Base-by-base conservation (phyloP, 139 green algal genomes). In the Dunaliella primolecta region DNA sequence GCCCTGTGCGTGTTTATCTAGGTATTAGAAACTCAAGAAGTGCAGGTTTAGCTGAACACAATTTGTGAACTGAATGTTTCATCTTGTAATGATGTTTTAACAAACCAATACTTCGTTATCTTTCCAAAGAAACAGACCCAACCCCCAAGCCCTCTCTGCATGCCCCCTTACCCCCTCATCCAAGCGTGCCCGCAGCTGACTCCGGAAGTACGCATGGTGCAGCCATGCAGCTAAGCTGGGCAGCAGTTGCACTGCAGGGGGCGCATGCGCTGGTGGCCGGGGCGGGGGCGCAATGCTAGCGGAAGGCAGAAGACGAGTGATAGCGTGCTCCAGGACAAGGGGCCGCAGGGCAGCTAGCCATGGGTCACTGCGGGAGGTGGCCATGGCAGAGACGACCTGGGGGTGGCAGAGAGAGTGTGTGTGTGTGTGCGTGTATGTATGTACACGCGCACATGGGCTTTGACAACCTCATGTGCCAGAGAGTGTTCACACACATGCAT, bases 241-340 rank as follows among this genome's bases (percentile, higher is more conserved):
- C 36, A 87, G 78, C 57, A 87, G 84, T 32, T 70, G 84, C 64
- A 84, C 29, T 0, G 56, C 78, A 29, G 64, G 3, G 36, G 83
- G 78, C n/a, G 57, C 31, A 38, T 71, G 20, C 20, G 36, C 35
- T 2, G 75, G 71, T 29, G 84, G 84, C 11, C 33, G 77, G 35
- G 84, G 77, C 33, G 84, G 84, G 70, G 84, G 84, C 78, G 84
- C 64, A 3, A 38, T 75, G 84, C 36, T 76, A 27, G 64, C 36
- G 30, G 84, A 80, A 38, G 84, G 84, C 78, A 87, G 84, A 55
- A 78, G 84, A 34, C 84, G 80, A 1, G 84, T 31, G 24, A 84
- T 34, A 37, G 83, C 56, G 84, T 87, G 84, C 64, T 87, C 78
- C 56, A 87, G 84, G 76, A 87, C 78, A 29, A 87, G 57, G 1